phyloP scores from a whole-genome alignment of 257 asterid genomes.

The Avicennia marina region DNA sequence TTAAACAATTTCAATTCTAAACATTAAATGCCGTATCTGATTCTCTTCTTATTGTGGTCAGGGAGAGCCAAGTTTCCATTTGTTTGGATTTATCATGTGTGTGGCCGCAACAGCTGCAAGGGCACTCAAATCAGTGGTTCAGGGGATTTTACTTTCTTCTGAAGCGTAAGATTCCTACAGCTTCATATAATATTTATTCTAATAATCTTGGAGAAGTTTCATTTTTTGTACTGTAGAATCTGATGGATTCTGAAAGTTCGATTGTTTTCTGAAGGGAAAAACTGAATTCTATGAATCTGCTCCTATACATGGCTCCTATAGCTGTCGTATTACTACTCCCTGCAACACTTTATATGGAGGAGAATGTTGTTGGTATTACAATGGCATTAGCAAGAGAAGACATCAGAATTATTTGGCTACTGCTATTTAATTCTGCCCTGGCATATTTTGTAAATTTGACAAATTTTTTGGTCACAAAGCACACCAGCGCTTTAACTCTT shows the following conservation, averaged over 20 bases:
- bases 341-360: conserved; percentile 53
- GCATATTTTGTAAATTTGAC: conserved; percentile 66
- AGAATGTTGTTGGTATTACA: conserved; percentile 58
- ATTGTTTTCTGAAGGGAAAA: conserved; percentile 39
- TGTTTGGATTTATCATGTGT: conserved; percentile 58
- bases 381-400: conserved; percentile 54
- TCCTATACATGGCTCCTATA: conserved; percentile 63
- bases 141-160: conserved; percentile 62
- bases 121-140: conserved; percentile 61
- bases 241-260: conserved; percentile 24
- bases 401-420: conserved; percentile 48
- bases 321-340: conserved; percentile 61
- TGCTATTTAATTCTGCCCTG: conserved; percentile 59
- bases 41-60: conserved; percentile 12
- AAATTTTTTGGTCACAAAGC: conserved; percentile 67
- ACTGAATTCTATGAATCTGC: conserved; percentile 61
- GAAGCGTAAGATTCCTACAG: conserved; percentile 41
- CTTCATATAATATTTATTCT: neutral
- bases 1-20: neutral
- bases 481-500: conserved; percentile 64
- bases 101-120: conserved; percentile 64
- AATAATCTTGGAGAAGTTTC: conserved; percentile 6
- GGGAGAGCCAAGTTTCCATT: conserved; percentile 68
- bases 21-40: neutral
- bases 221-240: neutral